phyloP scores from a whole-genome alignment of 2,329 filamentous ascomycete genomes.

The Cladophialophora yegresii region DNA sequence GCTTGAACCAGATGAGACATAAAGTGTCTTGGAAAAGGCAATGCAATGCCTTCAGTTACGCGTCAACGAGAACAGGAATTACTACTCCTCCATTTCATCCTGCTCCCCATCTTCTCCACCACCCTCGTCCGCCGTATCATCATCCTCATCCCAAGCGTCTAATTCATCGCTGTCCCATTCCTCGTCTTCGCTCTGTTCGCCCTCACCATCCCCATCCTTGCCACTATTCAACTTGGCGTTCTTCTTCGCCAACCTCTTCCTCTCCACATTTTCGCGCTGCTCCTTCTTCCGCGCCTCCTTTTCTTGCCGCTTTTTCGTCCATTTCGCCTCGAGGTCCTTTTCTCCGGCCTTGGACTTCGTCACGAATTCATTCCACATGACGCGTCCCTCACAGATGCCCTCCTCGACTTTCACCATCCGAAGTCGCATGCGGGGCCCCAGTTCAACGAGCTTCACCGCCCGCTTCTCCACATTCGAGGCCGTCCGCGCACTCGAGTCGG shows the following conservation, averaged over 20 bases:
- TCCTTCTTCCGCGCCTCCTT: slow-evolving; percentile 79
- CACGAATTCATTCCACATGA: slow-evolving; percentile 98
- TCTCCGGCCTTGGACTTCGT: slow-evolving; percentile 79
- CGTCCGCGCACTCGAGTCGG: slow-evolving; percentile 31
- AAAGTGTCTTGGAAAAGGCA: neutral
- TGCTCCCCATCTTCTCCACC: slow-evolving; percentile 27
- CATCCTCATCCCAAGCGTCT: slow-evolving; percentile 38
- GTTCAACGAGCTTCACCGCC: slow-evolving; percentile 86
- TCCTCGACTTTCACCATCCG: slow-evolving; percentile 96
- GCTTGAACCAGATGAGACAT: neutral
- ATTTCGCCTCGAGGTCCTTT: slow-evolving; percentile 75
- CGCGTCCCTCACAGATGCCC: slow-evolving; percentile 80
- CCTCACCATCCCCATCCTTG: slow-evolving; percentile 55
- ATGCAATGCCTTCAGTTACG: neutral
- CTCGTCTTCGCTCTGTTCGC: slow-evolving; percentile 56
- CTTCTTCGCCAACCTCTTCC: slow-evolving; percentile 70
- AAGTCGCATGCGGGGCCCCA: slow-evolving; percentile 86
- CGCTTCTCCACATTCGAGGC: slow-evolving; percentile 68
- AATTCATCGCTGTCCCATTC: slow-evolving; percentile 53
- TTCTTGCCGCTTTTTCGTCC: slow-evolving; percentile 74
- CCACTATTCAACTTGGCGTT: slow-evolving; percentile 47
- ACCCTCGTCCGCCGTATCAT: slow-evolving; percentile 37
- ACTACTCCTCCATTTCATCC: slow-evolving; percentile 42
- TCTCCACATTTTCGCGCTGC: slow-evolving; percentile 88
- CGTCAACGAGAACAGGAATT: slow-evolving; percentile 23